Conservation (phyloP, 495 filamentous ascomycete genomes). For the Lindgomyces ingoldianus region DNA sequence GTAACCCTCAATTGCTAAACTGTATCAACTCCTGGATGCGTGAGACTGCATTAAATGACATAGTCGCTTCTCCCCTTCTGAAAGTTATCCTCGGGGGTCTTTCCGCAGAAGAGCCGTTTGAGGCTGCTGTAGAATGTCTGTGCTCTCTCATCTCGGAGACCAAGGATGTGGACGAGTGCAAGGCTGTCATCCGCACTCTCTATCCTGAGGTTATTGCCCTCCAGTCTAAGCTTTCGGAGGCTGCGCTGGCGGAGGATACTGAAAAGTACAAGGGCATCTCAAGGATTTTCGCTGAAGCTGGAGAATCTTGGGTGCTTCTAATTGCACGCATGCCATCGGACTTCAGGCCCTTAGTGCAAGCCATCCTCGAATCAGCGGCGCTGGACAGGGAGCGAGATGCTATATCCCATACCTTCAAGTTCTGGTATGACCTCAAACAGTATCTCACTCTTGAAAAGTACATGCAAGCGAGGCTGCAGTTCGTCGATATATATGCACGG, state of each 20-base stretch:
- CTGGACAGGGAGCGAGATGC: conserved; percentile 85
- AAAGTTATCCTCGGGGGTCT: conserved; percentile 77
- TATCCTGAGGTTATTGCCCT: conserved; percentile 80
- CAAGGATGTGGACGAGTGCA: conserved; percentile 83
- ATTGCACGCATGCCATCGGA: conserved; percentile 79
- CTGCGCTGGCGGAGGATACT: conserved; percentile 78
- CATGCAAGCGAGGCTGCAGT: conserved; percentile 71
- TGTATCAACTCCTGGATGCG: conserved; percentile 96
- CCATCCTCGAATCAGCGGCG: conserved; percentile 84
- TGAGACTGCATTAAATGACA: conserved; percentile 79
- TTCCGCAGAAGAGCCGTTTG: conserved; percentile 72
- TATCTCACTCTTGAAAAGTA: conserved; percentile 89
- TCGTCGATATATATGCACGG: conserved; percentile 76
- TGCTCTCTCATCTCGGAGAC: conserved; percentile 91
- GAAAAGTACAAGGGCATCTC: conserved; percentile 88
- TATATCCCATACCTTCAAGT: conserved; percentile 86
- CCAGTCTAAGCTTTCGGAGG: conserved; percentile 71
- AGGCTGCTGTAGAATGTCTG: conserved; percentile 89
- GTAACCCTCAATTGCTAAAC: conserved; percentile 86
- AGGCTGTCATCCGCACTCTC: conserved; percentile 77
- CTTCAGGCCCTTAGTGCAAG: conserved; percentile 85
- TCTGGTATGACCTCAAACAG: conserved; percentile 99
- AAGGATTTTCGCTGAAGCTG: conserved; percentile 86
- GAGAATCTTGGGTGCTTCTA: conserved; percentile 88
- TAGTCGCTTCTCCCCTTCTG: conserved; percentile 84